A percentile compares a stretch with the other conserved stretches of the same genome.
Conservation (phyloP, 2,329 filamentous ascomycete genomes). For the Penicillium sp. region DNA sequence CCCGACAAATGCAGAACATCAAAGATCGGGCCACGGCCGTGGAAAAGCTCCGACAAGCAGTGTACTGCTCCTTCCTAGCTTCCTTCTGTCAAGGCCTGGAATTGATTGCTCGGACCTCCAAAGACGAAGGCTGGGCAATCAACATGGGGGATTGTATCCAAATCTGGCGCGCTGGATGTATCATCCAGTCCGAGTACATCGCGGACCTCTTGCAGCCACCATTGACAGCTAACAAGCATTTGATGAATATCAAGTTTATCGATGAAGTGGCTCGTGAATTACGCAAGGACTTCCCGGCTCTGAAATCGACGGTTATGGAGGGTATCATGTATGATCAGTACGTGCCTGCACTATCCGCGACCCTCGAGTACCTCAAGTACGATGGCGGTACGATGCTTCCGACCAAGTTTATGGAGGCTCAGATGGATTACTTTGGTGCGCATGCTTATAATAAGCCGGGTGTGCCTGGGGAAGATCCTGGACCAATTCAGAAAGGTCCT, state of each 20-base stretch:
- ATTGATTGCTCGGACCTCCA: constrained; percentile 63
- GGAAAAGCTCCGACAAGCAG: constrained; percentile 62
- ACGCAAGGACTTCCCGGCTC: constrained; percentile 51
- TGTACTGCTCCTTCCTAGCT: constrained; percentile 64
- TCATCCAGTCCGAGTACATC: constrained; percentile 70
- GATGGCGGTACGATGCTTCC: constrained; percentile 62
- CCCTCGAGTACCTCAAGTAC: constrained; percentile 70
- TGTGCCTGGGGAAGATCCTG: constrained; percentile 57
- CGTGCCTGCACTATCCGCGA: constrained; percentile 63
- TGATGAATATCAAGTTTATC: constrained; percentile 47
- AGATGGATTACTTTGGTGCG: constrained; percentile 71
- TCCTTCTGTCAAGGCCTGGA: constrained; percentile 70
- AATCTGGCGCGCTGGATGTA: constrained; percentile 72
- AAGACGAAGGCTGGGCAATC: constrained; percentile 61
- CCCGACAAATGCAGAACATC: constrained; percentile 36
- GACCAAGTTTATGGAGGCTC: constrained; percentile 70
- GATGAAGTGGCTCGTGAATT: constrained; percentile 58
- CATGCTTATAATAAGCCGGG: constrained; percentile 63
- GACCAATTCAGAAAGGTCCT: constrained; percentile 58
- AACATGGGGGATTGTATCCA: constrained; percentile 48
- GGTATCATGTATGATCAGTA: constrained; percentile 62
- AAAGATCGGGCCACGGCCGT: constrained; percentile 53
- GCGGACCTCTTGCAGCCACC: constrained; percentile 58
- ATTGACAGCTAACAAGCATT: constrained; percentile 29
- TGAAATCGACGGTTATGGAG: constrained; percentile 62